These are phyloP conservation scores for Lipomyces lipofer DNA, from an alignment of 805 yeast species.

Conservation along the genomic window DNA sequence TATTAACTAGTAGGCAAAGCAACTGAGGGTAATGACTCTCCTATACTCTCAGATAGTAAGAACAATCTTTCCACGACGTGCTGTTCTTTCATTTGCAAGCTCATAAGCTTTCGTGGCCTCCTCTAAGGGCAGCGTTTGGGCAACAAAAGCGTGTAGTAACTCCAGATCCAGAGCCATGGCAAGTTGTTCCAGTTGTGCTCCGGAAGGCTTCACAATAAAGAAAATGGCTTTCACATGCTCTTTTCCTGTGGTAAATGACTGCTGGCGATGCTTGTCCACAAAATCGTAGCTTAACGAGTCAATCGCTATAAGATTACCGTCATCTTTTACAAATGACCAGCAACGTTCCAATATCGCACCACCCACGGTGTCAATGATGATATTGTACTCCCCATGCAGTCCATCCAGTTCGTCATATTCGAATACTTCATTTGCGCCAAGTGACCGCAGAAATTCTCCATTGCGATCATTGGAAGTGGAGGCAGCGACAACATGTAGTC, in stretches of 20 bases:
- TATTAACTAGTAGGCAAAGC: too few relatives aligned
- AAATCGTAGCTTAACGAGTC: neutral
- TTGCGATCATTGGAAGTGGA: slow-evolving; percentile 1
- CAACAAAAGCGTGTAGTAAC: neutral
- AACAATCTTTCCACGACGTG: slow-evolving; percentile 1
- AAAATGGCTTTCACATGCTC: neutral
- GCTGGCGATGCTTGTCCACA: neutral
- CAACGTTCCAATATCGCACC: neutral
- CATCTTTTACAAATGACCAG: neutral
- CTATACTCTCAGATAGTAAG: neutral
- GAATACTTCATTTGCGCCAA: neutral
- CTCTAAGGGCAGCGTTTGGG: neutral
- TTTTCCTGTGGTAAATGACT: neutral
- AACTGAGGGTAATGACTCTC: too few relatives aligned
- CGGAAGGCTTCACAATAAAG: neutral
- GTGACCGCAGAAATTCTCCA: neutral
- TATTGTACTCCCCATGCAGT: neutral
- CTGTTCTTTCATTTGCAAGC: neutral
- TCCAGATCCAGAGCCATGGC: neutral
- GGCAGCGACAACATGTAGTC: neutral
- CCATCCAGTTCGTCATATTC: neutral
- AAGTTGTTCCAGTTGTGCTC: neutral
- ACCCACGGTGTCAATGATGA: slow-evolving; percentile 2
- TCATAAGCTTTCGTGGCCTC: neutral
- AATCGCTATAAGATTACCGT: neutral